Base-by-base conservation (phyloP, 495 filamentous ascomycete genomes). In the Saxophila tyrrhenica region DNA sequence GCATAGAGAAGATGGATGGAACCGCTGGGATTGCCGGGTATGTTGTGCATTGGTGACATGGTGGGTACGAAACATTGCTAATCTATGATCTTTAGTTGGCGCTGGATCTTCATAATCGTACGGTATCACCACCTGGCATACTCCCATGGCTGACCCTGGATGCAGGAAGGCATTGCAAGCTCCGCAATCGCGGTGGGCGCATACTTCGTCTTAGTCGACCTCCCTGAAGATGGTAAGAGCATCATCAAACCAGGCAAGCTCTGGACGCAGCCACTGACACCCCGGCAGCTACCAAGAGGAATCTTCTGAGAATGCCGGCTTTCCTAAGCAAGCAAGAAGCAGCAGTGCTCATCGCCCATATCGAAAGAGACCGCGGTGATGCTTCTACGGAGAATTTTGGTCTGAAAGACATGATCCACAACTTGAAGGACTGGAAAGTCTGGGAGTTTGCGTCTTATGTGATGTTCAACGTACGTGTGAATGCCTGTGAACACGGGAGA, bases 161-260 rank as follows among this genome's bases (percentile, higher is more conserved):
- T 25, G 10, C 23, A 50, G 48, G 48, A 50, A 25, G 48, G 48
- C 10, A 50, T 50, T 35, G 25, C 25, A 10, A 50, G 20, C 25
- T n/a, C 48, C 9, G 48, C 63, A 1, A 67, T 76, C 20, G 69
- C 70, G 15, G 59, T 75, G 16, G 50, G 73, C 13, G 72, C 71
- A 38, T 78, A 73, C 41, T 63, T 75, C 58, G 67, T 77, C 54
- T 60, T 83, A n/a, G 77, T 82, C 39, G 78, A 81, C 60, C 81
- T 81, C 58, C 79, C 78, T 0, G 78, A 81, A 22, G 65, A 68
- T 3, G 68, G 35, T 39, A 39, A 39, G 16, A 16, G 16, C 35
- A 16, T 39, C 16, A 39, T 39, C 9, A 39, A 39, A 8, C 8
- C 9, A 39, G 8, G 8, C 35, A 39, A 39, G 35, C 16, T 9